A percentile compares a stretch with the other conserved stretches of the same genome.
phyloP scores from a whole-genome alignment of 345 rosid genomes.

The Hibiscus trionum region DNA sequence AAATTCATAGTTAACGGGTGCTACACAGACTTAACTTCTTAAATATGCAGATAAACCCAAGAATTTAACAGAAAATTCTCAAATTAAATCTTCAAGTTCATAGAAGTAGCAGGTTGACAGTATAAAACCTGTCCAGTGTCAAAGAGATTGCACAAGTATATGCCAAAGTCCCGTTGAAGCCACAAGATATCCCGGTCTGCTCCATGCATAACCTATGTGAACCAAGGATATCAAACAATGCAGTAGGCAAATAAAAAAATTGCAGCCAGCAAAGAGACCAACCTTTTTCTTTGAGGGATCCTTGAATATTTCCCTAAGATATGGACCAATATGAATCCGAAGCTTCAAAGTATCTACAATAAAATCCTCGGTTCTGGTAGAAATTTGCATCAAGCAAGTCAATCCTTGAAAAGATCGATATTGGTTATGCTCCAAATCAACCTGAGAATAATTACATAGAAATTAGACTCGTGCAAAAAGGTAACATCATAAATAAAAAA shows the following conservation, averaged over 20 bases:
- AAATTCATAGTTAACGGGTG: neutral
- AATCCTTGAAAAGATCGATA: constrained; percentile 94
- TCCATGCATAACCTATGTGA: constrained; percentile 92
- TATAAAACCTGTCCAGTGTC: constrained; percentile 91
- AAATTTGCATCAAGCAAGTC: constrained; percentile 97
- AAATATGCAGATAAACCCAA: neutral
- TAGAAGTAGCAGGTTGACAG: neutral
- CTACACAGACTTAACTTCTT: neutral
- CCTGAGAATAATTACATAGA: constrained; percentile 33
- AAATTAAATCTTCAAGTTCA: constrained; percentile 7
- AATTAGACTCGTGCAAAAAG: too few relatives aligned
- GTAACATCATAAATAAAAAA: neutral
- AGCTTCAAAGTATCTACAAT: constrained; percentile 84
- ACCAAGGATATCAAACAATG: constrained; percentile 23
- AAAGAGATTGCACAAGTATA: constrained; percentile 89
- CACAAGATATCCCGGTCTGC: constrained; percentile 88
- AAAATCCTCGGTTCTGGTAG: constrained; percentile 87
- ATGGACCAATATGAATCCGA: constrained; percentile 69
- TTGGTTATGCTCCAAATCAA: constrained; percentile 95
- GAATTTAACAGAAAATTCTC: neutral
- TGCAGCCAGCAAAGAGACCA: constrained; percentile 10
- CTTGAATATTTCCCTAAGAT: constrained; percentile 79
- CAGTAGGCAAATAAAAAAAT: constrained; percentile 10
- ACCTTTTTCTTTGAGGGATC: constrained; percentile 93
- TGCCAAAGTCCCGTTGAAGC: constrained; percentile 98